Conservation (phyloP, 192 early-diverging fungal genomes). For the Coemansia sp. region DNA sequence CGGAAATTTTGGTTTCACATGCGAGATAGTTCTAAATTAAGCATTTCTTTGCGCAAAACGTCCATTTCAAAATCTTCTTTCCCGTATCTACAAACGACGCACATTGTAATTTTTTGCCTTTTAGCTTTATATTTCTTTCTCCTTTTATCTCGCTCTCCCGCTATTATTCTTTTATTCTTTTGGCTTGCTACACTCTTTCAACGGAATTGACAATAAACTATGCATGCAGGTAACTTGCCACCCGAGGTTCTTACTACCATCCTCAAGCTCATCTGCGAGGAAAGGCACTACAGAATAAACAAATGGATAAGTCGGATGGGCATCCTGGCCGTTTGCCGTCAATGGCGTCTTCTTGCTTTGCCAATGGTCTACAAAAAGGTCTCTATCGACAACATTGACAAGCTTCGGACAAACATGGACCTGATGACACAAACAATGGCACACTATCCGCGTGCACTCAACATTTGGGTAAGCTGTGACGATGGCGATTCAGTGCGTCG, state of each 20-base stretch:
- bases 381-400: neutral
- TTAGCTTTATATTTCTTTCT: too few species aligned
- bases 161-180: neutral
- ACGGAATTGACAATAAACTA: neutral
- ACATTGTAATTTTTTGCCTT: too few species aligned
- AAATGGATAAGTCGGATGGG: neutral
- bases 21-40: too few species aligned
- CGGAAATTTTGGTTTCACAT: too few species aligned
- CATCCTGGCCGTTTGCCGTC: neutral
- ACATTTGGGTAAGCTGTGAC: neutral
- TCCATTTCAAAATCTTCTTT: too few species aligned
- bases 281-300: neutral
- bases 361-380: slow-evolving; percentile 6
- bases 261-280: neutral
- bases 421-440: neutral
- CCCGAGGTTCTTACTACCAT: neutral
- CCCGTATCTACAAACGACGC: too few species aligned
- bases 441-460: slow-evolving; percentile 1
- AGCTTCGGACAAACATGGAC: neutral
- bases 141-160: too few species aligned
- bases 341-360: neutral
- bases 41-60: too few species aligned
- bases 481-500: neutral
- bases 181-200: neutral
- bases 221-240: neutral